These are phyloP conservation scores for Ustilago esculenta DNA, from an alignment of 1,284 basidiomycete genomes.

Conservation along the genomic window DNA sequence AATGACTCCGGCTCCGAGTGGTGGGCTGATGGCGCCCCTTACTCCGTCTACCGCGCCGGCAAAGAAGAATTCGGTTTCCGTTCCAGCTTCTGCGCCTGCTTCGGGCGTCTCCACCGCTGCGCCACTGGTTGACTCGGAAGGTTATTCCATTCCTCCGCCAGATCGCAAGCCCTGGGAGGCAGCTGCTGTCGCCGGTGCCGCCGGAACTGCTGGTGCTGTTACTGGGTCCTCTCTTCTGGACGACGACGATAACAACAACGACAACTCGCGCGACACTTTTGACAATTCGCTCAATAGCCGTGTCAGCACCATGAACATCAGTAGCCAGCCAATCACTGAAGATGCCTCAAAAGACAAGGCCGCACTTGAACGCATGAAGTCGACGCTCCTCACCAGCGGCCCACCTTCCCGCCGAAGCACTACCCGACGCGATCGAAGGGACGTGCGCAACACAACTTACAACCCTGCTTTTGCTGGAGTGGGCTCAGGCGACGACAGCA, in stretches of 20 bases:
- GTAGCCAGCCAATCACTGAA: conserved; percentile 69
- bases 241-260: conserved; percentile 57
- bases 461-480: conserved; percentile 42
- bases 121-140: conserved; percentile 69
- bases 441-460: conserved; percentile 69
- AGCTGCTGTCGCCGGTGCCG: conserved; percentile 3
- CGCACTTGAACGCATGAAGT: conserved; percentile 70
- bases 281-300: conserved; percentile 35
- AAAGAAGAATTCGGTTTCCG: conserved; percentile 16
- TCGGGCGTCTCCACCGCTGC: conserved; percentile 15
- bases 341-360: conserved; percentile 69
- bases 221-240: conserved; percentile 59
- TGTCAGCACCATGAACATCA: conserved; percentile 65
- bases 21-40: conserved; percentile 55
- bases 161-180: conserved; percentile 70
- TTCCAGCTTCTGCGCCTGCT: conserved; percentile 3
- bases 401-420: conserved; percentile 66
- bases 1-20: conserved; percentile 22
- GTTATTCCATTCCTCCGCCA: conserved; percentile 71
- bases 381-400: conserved; percentile 66
- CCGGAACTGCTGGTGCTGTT: neutral
- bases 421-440: conserved; percentile 68
- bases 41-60: conserved; percentile 30
- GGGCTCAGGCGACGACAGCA: conserved; percentile 20
- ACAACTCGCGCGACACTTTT: conserved; percentile 31